Evolutionary conservation across 2,329 filamentous ascomycete species (phyloP).

Genomic region (Ophiostoma australiae): DNA sequence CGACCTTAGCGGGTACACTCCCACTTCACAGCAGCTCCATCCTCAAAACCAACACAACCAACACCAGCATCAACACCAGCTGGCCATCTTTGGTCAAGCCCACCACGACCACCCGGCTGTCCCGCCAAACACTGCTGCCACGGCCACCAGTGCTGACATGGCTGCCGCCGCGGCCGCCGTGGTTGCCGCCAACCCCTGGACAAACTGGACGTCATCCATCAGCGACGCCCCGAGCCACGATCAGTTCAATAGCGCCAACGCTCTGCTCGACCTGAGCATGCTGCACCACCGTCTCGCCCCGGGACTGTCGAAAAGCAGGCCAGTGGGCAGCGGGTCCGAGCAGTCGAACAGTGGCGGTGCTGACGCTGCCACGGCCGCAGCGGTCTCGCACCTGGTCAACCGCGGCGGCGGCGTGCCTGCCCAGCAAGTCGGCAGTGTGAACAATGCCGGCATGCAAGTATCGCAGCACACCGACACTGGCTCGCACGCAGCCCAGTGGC

Average conservation of each 20-base stretch:
- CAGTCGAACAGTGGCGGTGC: background rate
- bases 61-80: slow-evolving; percentile 6
- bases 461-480: background rate
- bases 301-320: background rate
- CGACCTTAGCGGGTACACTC: background rate
- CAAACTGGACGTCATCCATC: slow-evolving; percentile 52
- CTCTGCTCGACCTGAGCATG: slow-evolving; percentile 45
- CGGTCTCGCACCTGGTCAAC: background rate
- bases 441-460: background rate
- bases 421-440: background rate
- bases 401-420: background rate
- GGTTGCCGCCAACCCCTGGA: slow-evolving; percentile 43
- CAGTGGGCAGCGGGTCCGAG: background rate
- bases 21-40: background rate
- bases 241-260: slow-evolving; percentile 38
- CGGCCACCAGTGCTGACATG: slow-evolving; percentile 16
- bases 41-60: background rate
- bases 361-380: background rate
- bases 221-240: slow-evolving; percentile 47
- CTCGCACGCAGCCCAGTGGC: slow-evolving; percentile 23
- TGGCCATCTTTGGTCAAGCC: background rate
- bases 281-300: slow-evolving; percentile 27
- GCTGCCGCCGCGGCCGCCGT: slow-evolving; percentile 26
- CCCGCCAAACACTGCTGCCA: background rate
- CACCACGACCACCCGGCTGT: background rate